phyloP scores from a whole-genome alignment of 495 filamentous ascomycete species.

The Bacidia rubella region DNA sequence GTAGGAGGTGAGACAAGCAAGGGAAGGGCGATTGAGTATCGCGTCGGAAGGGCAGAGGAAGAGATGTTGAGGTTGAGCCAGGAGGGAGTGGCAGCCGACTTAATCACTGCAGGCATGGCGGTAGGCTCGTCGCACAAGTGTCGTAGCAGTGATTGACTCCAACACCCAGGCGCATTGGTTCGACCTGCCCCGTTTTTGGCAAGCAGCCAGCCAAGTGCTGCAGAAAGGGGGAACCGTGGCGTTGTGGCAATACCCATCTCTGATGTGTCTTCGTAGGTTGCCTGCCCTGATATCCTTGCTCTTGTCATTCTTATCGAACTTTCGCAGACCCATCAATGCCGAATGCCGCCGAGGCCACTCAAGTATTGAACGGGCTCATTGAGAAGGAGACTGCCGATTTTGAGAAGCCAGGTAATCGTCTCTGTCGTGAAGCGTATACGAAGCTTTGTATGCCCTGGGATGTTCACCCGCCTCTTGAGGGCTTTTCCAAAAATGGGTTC shows the following conservation, averaged over 20 bases:
- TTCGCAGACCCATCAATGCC: constrained; percentile 23
- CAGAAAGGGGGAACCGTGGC: constrained; percentile 43
- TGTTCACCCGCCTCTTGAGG: constrained; percentile 19
- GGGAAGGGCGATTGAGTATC: constrained; percentile 27
- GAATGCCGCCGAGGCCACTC: constrained; percentile 22
- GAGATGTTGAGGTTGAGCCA: constrained; percentile 15
- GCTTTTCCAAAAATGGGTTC: constrained; percentile 31
- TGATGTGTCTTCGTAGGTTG: constrained; percentile 10
- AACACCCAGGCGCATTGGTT: constrained; percentile 43
- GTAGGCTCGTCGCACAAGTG: constrained; percentile 17
- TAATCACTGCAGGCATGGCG: constrained; percentile 37
- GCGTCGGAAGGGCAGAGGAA: constrained; percentile 33
- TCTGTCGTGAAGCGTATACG: constrained; percentile 26
- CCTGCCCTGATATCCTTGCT: not conserved
- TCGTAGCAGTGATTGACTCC: not conserved
- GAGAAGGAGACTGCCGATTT: constrained; percentile 24
- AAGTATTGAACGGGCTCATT: constrained; percentile 23
- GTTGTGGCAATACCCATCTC: constrained; percentile 28
- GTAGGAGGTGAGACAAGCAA: constrained; percentile 13
- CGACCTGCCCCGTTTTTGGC: constrained; percentile 43
- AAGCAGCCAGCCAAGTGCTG: constrained; percentile 32
- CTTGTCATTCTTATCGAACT: not conserved
- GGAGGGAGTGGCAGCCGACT: constrained; percentile 28
- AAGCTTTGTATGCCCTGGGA: constrained; percentile 40
- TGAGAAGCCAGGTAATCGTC: constrained; percentile 24